Evolutionary conservation across 2,329 filamentous ascomycete genomes (phyloP).

Genomic region (Phoma herbarum): DNA sequence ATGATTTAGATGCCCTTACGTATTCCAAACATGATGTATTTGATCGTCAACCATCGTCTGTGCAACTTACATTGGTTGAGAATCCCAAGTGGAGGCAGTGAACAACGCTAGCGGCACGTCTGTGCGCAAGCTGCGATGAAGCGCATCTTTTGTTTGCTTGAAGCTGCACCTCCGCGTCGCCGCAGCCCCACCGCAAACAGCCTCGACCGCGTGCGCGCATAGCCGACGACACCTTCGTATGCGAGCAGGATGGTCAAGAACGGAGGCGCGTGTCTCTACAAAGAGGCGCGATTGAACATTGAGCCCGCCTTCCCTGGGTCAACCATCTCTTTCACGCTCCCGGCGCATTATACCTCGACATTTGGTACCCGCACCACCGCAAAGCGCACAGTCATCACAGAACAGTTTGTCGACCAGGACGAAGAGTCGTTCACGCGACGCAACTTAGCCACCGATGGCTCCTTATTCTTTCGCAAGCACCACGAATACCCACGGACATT

Average conservation of each 20-base stretch:
- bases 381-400: slow-evolving; percentile 50
- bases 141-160: slow-evolving; percentile 43
- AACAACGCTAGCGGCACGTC: slow-evolving; percentile 18
- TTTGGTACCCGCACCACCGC: slow-evolving; percentile 43
- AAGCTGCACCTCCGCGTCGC: slow-evolving; percentile 35
- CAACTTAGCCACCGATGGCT: slow-evolving; percentile 76
- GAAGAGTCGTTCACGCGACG: slow-evolving; percentile 76
- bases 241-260: slow-evolving; percentile 73
- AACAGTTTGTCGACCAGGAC: slow-evolving; percentile 62
- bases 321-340: slow-evolving; percentile 69
- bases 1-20: slow-evolving; percentile 19
- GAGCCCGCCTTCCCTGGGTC: slow-evolving; percentile 75
- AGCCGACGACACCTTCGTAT: slow-evolving; percentile 52
- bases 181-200: slow-evolving; percentile 28
- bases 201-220: slow-evolving; percentile 15
- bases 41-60: slow-evolving; percentile 10
- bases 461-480: slow-evolving; percentile 83
- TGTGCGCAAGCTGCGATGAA: slow-evolving; percentile 30
- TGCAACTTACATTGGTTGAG: too few relatives aligned
- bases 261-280: slow-evolving; percentile 75
- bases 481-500: slow-evolving; percentile 83
- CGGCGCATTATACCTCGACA: slow-evolving; percentile 43
- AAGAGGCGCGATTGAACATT: slow-evolving; percentile 85
- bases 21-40: not conserved
- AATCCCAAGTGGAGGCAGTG: not conserved